Percentiles rank a stretch among this genome's conserved stretches.
These are phyloP conservation scores for Mrakia gelida DNA, from an alignment of 768 basidiomycete species.

Conservation along the genomic window DNA sequence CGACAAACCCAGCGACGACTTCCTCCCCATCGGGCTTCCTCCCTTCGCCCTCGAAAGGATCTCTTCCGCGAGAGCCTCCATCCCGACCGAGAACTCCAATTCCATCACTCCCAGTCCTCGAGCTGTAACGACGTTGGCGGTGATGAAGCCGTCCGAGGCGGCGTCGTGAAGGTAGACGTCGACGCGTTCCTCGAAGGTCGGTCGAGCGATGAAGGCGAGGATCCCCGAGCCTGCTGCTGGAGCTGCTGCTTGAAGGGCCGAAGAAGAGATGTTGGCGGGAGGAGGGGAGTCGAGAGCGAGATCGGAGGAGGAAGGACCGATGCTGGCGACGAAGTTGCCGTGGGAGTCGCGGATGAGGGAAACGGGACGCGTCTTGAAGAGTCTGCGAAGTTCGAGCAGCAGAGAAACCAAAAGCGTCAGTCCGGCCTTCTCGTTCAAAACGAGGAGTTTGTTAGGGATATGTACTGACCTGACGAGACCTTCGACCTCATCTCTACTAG, in stretches of 20 bases:
- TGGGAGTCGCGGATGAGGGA: slow-evolving; percentile 8
- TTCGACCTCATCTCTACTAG: slow-evolving; percentile 20
- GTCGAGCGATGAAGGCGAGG: slow-evolving; percentile 28
- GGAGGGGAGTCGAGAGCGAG: not conserved
- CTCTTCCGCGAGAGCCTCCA: slow-evolving; percentile 10
- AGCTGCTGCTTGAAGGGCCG: slow-evolving; percentile 9
- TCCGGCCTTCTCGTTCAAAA: not conserved
- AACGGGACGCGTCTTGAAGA: slow-evolving; percentile 24
- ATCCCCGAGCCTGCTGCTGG: slow-evolving; percentile 25
- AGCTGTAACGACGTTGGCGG: not conserved
- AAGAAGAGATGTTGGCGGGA: not conserved
- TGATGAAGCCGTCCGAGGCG: not conserved
- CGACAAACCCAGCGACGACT: not conserved
- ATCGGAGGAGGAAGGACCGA: slow-evolving; percentile 10
- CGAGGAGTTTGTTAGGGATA: not conserved
- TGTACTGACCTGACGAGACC: slow-evolving; percentile 18
- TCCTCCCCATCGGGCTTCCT: not conserved
- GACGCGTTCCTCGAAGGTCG: slow-evolving; percentile 14
- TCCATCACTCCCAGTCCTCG: slow-evolving; percentile 9
- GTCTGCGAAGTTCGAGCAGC: not conserved
- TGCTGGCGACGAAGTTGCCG: slow-evolving; percentile 15
- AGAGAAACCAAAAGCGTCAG: not conserved
- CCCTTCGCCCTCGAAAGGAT: slow-evolving; percentile 9
- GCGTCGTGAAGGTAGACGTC: not conserved
- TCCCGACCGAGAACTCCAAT: slow-evolving; percentile 20